Evolutionary conservation across 2,329 filamentous ascomycete species (phyloP), one percentile per base, ranked within the genome.

Genomic region (Mycosphaerella arachidis): DNA sequence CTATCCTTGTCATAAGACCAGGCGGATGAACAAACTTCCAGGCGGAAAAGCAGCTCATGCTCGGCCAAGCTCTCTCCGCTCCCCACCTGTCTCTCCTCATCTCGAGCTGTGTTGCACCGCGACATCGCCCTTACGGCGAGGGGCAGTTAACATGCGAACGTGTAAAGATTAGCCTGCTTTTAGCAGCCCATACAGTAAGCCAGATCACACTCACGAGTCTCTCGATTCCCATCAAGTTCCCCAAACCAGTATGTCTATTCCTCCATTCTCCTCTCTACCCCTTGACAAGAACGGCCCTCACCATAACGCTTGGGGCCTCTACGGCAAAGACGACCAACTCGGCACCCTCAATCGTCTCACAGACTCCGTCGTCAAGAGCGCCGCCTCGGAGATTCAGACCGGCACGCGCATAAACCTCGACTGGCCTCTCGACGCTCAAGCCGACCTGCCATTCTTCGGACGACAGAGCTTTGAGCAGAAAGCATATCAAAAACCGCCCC

Each of bases 321-420:
- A 54, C 31, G 84, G 84, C 53, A 73, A 78, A 53, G 68, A 80
- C 56, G 85, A 86, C 69, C 75, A 85, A 71, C 76, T 88, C 1
- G 86, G 85, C 9, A 83, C 82, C 27, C 71, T 88, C 20, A 87
- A 88, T 69, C 78, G 84, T 30, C 77, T 87, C 13, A 86, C 82
- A 0, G 77, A 84, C 55, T 75, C 79, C 57, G 73, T 81, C 18
- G 82, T 86, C 20, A 74, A 76, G 35, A 80, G 82, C 1, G 67
- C 70, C 16, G 80, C 82, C 24, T 74, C 73, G 60, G 75, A 75
- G 70, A 85, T 87, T 62, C 74, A 77, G 62, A 83, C 81, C 6
- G 85, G 86, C 43, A 76, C 73, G 31, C 82, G 81, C 31, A 76
- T 87, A 55, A 84, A 82, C 1, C 78, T 87, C 20, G 84, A 88